Evolutionary conservation across 305 asterid genomes (phyloP), one percentile per base, ranked within the genome.

Genomic region (Fraxinus xanthoxyloides): DNA sequence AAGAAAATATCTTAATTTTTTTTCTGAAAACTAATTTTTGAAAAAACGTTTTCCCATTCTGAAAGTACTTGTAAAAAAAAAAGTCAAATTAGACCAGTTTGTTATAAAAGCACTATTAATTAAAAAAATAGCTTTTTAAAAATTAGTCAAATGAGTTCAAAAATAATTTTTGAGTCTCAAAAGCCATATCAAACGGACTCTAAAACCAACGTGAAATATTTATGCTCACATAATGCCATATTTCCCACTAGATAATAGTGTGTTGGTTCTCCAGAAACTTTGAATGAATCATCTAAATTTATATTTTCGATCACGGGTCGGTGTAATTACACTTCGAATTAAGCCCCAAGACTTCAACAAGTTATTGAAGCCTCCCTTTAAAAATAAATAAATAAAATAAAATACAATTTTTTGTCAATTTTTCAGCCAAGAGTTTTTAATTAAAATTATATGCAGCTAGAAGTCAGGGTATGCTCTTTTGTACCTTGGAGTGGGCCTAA

Each of bases 241-340:
- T 97, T 93, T 73, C 99, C 99, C 48, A 93, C 98, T 84, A 95
- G 86, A 85, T 95, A 97, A 82, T 95, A 93, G 85, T 95, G 99
- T 79, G 98, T 80, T 59, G 90, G 88, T 84, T 89, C 91, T 80
- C 99, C 98, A 78, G 91, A 85, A 76, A 90, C 88, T 87, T 92
- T 93, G 87, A 91, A 93, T 8, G 94, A 82, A 93, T 82, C 85
- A 86, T 87, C 93, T 10, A 40, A 2, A 40, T 40, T 40, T 40
- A 40, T 40, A 40, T 40, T 40, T 40, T 40, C 17, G 51, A 48
- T 48, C 59, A 48, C 59, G 21, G 19, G 59, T 1, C 19, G 7
- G 19, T 15, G 59, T 48, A 48, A 48, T 48, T 43, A 10, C 54
- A 13, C 54, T 43, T 43, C 2, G 54, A 13, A 46, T 46, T 46